Conservation (phyloP, 305 asterid genomes). For the Petunia hybrid region DNA sequence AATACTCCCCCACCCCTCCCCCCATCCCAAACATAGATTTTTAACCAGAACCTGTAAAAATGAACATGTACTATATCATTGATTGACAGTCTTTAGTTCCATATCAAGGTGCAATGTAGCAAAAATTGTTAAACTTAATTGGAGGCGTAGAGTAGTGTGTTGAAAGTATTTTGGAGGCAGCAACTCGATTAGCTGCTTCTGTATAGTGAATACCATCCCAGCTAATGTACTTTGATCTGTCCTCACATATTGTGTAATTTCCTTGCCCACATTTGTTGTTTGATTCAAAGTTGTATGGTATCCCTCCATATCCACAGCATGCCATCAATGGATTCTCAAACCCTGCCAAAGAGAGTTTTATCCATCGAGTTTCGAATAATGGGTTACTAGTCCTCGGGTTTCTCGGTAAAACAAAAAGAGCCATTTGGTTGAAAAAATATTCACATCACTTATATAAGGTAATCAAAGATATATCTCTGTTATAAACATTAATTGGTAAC, state of each 20-base stretch:
- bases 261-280: slow-evolving; percentile 36
- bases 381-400: too few relatives aligned
- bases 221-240: slow-evolving; percentile 29
- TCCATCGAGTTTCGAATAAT: too few relatives aligned
- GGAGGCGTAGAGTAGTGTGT: slow-evolving; percentile 32
- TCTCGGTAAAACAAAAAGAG: too few relatives aligned
- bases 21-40: too few relatives aligned
- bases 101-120: slow-evolving; percentile 20
- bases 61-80: background rate
- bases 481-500: too few relatives aligned
- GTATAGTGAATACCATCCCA: slow-evolving; percentile 45
- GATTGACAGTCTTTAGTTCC: background rate
- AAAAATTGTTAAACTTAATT: slow-evolving; percentile 27
- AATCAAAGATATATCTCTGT: too few relatives aligned
- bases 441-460: too few relatives aligned
- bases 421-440: too few relatives aligned
- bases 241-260: slow-evolving; percentile 31
- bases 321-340: slow-evolving; percentile 39
- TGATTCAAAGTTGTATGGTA: slow-evolving; percentile 36
- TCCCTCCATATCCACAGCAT: slow-evolving; percentile 44
- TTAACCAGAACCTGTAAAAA: background rate
- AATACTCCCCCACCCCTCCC: too few relatives aligned
- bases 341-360: background rate
- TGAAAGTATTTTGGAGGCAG: slow-evolving; percentile 40
- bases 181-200: slow-evolving; percentile 37